A percentile compares a stretch with the other conserved stretches of the same genome.
These are phyloP conservation scores for Leccinum arenicola DNA, from an alignment of 768 basidiomycete genomes.

Conservation along the genomic window DNA sequence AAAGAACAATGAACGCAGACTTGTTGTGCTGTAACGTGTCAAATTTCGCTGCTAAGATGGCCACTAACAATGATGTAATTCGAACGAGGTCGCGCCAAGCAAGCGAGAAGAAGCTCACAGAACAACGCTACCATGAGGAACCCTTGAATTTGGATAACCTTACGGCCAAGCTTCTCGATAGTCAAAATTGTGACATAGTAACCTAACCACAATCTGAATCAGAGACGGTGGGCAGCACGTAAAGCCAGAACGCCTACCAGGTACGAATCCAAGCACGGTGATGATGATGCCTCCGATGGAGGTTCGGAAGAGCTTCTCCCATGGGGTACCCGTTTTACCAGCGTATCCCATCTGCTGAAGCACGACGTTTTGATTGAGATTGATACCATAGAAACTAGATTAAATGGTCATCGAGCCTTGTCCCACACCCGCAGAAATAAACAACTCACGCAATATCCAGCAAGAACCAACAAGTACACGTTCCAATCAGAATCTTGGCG, in stretches of 20 bases:
- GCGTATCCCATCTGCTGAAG: conserved; percentile 70
- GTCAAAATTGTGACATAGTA: too few species aligned
- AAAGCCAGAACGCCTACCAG: conserved; percentile 40
- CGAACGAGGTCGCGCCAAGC: not conserved
- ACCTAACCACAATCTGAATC: not conserved
- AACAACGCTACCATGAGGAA: conserved; percentile 68
- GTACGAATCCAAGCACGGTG: conserved; percentile 73
- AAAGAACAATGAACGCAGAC: conserved; percentile 65
- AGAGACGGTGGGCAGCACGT: not conserved
- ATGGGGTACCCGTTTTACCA: conserved; percentile 52
- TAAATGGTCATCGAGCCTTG: not conserved
- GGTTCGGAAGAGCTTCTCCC: conserved; percentile 66
- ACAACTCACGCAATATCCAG: conserved; percentile 60
- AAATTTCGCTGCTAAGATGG: conserved; percentile 67
- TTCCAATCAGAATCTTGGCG: conserved; percentile 63
- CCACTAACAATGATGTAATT: conserved; percentile 40
- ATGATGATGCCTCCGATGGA: conserved; percentile 69
- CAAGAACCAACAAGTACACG: conserved; percentile 70
- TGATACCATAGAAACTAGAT: conserved; percentile 71
- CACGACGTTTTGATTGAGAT: conserved; percentile 75
- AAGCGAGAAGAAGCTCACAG: conserved; percentile 36
- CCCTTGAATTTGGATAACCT: conserved; percentile 73
- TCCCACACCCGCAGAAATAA: not conserved
- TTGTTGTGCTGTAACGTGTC: conserved; percentile 42
- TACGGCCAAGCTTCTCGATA: conserved; percentile 55